These are phyloP conservation scores for Tylopilus orsonianus DNA, from an alignment of 1,284 basidiomycete species.

Conservation along the genomic window DNA sequence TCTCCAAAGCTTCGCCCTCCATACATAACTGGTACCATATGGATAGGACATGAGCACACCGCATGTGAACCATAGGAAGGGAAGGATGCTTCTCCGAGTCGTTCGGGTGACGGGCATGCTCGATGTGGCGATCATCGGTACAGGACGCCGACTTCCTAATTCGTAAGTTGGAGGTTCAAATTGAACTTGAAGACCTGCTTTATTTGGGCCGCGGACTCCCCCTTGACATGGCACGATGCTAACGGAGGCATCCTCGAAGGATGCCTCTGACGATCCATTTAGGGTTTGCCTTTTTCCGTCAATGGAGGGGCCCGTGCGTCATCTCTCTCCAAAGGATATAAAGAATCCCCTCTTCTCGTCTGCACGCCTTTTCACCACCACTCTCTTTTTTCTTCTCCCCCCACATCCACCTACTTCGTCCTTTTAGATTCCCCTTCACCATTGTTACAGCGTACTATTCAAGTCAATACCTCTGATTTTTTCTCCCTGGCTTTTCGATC, in stretches of 20 bases:
- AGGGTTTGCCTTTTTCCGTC: constrained; percentile 21
- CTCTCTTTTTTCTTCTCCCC: constrained; percentile 11
- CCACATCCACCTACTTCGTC: constrained; percentile 22
- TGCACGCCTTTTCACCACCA: constrained; percentile 8
- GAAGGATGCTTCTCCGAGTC: neutral
- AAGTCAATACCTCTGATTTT: constrained; percentile 22
- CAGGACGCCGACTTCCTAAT: constrained; percentile 21
- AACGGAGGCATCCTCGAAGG: constrained; percentile 28
- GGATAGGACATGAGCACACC: neutral
- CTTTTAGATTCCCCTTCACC: constrained; percentile 11
- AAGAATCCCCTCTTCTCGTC: constrained; percentile 15
- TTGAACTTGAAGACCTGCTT: constrained; percentile 30
- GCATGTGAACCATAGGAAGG: neutral
- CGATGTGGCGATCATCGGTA: constrained; percentile 14
- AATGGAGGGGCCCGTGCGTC: constrained; percentile 31
- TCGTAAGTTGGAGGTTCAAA: constrained; percentile 19
- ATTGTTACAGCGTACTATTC: constrained; percentile 20
- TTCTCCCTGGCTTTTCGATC: constrained; percentile 13
- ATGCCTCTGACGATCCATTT: constrained; percentile 24
- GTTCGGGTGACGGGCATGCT: neutral
- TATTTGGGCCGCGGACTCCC: constrained; percentile 21
- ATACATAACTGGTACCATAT: too few relatives aligned
- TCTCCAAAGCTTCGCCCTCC: too few relatives aligned
- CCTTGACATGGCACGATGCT: constrained; percentile 17
- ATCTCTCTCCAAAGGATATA: constrained; percentile 25